Conservation (phyloP, 108 stramenopile species). For the Pseudonitzschia multistriata region DNA sequence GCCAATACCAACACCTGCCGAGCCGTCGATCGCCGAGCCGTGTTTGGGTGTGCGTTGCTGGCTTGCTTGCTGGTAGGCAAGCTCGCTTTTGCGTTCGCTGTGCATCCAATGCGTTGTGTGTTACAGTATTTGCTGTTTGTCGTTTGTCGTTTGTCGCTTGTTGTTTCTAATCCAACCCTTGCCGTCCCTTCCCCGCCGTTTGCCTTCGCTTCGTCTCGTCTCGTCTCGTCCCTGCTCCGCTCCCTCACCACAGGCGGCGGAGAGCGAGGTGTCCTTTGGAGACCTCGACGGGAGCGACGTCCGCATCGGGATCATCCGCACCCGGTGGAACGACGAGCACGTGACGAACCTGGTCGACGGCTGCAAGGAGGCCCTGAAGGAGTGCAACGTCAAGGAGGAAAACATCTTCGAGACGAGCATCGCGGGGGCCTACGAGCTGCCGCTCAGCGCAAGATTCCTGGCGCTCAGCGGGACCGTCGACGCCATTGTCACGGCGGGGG, state of each 20-base stretch:
- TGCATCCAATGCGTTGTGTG: too few species aligned
- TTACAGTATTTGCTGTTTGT: too few species aligned
- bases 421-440: slow-evolving; percentile 96
- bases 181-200: too few species aligned
- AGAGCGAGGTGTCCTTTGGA: slow-evolving; percentile 79
- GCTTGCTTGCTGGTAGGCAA: not conserved
- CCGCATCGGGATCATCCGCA: slow-evolving; percentile 84
- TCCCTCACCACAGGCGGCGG: slow-evolving; percentile 52
- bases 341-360: slow-evolving; percentile 80
- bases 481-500: slow-evolving; percentile 93
- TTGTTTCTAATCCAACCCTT: not conserved
- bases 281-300: slow-evolving; percentile 70
- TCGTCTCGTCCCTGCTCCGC: not conserved
- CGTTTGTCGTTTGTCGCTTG: not conserved
- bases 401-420: slow-evolving; percentile 93
- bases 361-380: slow-evolving; percentile 64
- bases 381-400: slow-evolving; percentile 80
- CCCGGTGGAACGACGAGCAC: slow-evolving; percentile 89
- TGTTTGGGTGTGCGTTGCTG: not conserved
- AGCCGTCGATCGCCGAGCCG: not conserved
- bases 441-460: slow-evolving; percentile 90
- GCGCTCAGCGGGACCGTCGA: slow-evolving; percentile 94
- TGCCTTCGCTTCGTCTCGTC: too few species aligned
- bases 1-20: not conserved
- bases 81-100: too few species aligned